phyloP scores from a whole-genome alignment of 2,329 filamentous ascomycete genomes.

The Beauveria caledonica region DNA sequence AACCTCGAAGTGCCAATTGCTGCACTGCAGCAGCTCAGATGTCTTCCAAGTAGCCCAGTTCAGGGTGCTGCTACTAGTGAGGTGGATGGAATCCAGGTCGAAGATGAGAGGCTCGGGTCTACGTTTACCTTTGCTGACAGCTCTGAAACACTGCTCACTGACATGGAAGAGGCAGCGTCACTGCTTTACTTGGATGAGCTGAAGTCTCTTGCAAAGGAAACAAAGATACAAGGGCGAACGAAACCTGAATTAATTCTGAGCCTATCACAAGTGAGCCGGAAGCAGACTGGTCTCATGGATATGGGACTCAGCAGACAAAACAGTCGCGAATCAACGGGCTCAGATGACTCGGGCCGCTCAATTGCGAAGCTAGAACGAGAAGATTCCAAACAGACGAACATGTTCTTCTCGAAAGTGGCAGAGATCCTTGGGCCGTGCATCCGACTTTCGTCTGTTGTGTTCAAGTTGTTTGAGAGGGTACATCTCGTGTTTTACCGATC shows the following conservation, averaged over 20 bases:
- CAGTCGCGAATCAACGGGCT: constrained; percentile 46
- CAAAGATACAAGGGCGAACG: constrained; percentile 78
- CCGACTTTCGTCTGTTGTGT: constrained; percentile 61
- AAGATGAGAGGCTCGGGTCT: constrained; percentile 39
- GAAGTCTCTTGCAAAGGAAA: constrained; percentile 75
- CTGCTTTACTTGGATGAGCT: constrained; percentile 82
- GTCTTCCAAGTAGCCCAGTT: constrained; percentile 39
- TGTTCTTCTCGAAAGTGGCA: constrained; percentile 72
- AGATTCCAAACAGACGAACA: constrained; percentile 56
- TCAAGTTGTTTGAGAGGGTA: constrained; percentile 85
- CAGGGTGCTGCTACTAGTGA: constrained; percentile 12
- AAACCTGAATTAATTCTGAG: constrained; percentile 71
- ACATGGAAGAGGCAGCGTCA: constrained; percentile 74
- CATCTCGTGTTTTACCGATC: constrained; percentile 95
- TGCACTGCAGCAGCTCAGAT: constrained; percentile 50
- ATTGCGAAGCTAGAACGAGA: constrained; percentile 19
- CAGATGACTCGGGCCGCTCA: constrained; percentile 33
- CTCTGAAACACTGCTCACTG: constrained; percentile 64
- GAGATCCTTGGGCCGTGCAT: constrained; percentile 75
- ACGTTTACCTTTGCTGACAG: constrained; percentile 73
- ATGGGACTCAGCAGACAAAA: constrained; percentile 57
- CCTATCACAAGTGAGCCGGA: constrained; percentile 64
- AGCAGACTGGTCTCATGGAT: constrained; percentile 68
- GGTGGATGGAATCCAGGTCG: constrained; percentile 26
- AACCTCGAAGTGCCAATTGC: constrained; percentile 60